These are phyloP conservation scores for Linderina pennispora DNA, from an alignment of 192 early-diverging fungal species.

Conservation along the genomic window DNA sequence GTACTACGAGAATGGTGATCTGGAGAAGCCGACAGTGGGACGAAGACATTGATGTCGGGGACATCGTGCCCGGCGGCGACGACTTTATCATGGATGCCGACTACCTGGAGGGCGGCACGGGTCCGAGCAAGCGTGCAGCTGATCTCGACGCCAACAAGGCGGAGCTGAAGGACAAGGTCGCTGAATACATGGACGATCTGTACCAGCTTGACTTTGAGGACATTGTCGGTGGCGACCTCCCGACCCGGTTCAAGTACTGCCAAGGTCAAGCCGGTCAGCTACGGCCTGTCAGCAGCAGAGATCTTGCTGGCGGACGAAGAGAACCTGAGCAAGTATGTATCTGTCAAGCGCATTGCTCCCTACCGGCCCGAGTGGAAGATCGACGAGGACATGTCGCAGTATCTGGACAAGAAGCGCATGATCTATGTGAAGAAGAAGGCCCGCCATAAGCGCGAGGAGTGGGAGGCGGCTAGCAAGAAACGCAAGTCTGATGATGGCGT, in stretches of 20 bases:
- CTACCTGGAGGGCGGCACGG: constrained; percentile 66
- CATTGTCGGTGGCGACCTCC: constrained; percentile 70
- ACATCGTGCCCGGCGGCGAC: constrained; percentile 59
- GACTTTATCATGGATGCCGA: constrained; percentile 92
- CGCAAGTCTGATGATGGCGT: constrained; percentile 4
- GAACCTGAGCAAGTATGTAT: constrained; percentile 78
- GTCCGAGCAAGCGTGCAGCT: background rate
- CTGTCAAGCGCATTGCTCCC: constrained; percentile 83
- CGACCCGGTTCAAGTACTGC: constrained; percentile 91
- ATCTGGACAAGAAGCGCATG: constrained; percentile 53
- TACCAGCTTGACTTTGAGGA: constrained; percentile 93
- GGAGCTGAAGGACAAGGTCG: constrained; percentile 46
- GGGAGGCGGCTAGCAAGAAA: constrained; percentile 5
- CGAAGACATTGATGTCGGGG: constrained; percentile 75
- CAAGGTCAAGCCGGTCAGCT: constrained; percentile 70
- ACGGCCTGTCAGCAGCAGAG: constrained; percentile 75
- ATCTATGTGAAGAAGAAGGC: constrained; percentile 44
- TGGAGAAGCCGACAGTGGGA: constrained; percentile 82
- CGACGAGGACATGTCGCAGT: constrained; percentile 44
- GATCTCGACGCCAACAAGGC: constrained; percentile 8
- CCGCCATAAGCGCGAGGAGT: constrained; percentile 9
- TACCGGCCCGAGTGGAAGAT: constrained; percentile 57
- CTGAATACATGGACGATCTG: constrained; percentile 82
- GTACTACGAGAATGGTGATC: constrained; percentile 31
- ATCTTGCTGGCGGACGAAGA: constrained; percentile 86